phyloP scores from a whole-genome alignment of 768 basidiomycete species.

The Macrolepiota dolichaula region DNA sequence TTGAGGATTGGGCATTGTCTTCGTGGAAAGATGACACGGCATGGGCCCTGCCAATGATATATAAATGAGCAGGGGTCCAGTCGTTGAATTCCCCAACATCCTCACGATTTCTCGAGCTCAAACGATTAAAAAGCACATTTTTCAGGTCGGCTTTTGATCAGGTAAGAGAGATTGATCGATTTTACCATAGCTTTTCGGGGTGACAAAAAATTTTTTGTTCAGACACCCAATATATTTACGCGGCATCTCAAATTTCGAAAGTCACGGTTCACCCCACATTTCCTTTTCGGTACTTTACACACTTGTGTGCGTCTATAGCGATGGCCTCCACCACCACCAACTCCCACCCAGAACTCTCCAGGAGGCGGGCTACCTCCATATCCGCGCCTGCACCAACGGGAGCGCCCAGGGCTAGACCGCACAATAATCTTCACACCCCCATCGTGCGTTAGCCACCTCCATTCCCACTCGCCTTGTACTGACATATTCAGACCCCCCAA shows the following conservation, averaged over 20 bases:
- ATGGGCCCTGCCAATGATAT: no score
- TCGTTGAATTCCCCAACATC: no score
- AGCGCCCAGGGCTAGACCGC: constrained; percentile 11
- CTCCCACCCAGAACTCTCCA: constrained; percentile 8
- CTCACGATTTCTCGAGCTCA: no score
- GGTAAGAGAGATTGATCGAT: no score
- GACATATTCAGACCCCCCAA: constrained; percentile 21
- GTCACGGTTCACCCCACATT: not conserved
- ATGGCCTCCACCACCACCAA: constrained; percentile 6
- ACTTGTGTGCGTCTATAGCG: not conserved
- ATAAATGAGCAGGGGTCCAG: no score
- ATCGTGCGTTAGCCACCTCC: constrained; percentile 4
- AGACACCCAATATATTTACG: no score
- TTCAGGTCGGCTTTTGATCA: no score
- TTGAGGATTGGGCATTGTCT: no score
- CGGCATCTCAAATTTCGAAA: no score
- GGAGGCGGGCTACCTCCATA: constrained; percentile 6
- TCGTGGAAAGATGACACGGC: no score
- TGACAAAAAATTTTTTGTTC: constrained; percentile 12
- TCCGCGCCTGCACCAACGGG: constrained; percentile 2
- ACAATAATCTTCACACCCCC: constrained; percentile 7
- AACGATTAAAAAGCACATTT: no score
- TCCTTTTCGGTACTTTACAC: constrained; percentile 6
- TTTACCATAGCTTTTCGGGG: no score
- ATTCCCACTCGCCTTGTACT: constrained; percentile 9